A percentile compares a stretch with the other conserved stretches of the same genome.
These are phyloP conservation scores for Fusarium irregulare DNA, from an alignment of 2,329 filamentous ascomycete genomes.

Conservation along the genomic window DNA sequence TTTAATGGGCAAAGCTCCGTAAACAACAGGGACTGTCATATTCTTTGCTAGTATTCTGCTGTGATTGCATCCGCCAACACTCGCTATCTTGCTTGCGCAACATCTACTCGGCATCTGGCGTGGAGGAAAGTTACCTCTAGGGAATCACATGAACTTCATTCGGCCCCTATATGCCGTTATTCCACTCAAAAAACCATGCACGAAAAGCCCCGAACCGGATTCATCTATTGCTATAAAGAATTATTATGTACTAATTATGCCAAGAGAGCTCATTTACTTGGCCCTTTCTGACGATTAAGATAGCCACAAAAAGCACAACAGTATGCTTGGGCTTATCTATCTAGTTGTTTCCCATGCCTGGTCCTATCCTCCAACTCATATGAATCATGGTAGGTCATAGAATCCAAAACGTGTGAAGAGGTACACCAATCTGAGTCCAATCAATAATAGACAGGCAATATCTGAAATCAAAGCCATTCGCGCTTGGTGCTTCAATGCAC, in stretches of 20 bases:
- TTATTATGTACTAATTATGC: slow-evolving; percentile 26
- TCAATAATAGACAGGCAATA: background rate
- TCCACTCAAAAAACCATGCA: background rate
- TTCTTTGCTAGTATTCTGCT: background rate
- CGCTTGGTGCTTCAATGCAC: background rate
- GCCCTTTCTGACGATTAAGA: slow-evolving; percentile 3
- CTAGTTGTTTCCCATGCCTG: slow-evolving; percentile 17
- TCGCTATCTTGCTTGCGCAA: background rate
- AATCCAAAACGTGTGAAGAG: background rate
- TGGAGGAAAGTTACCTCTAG: background rate
- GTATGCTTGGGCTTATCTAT: background rate
- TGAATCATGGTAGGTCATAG: slow-evolving; percentile 8
- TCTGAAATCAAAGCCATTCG: background rate
- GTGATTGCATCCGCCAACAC: background rate
- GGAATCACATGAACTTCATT: background rate
- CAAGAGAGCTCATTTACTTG: background rate
- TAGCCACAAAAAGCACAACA: slow-evolving; percentile 1
- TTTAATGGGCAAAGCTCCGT: slow-evolving; percentile 34
- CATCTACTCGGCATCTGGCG: background rate
- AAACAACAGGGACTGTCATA: background rate
- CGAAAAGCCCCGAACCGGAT: background rate
- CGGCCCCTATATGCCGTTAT: background rate
- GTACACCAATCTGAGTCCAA: slow-evolving; percentile 1
- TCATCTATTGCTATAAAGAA: slow-evolving; percentile 15
- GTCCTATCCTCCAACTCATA: slow-evolving; percentile 9